These are phyloP conservation scores for Thermothielavioides terrestris DNA, from an alignment of 495 filamentous ascomycete genomes.

Conservation along the genomic window DNA sequence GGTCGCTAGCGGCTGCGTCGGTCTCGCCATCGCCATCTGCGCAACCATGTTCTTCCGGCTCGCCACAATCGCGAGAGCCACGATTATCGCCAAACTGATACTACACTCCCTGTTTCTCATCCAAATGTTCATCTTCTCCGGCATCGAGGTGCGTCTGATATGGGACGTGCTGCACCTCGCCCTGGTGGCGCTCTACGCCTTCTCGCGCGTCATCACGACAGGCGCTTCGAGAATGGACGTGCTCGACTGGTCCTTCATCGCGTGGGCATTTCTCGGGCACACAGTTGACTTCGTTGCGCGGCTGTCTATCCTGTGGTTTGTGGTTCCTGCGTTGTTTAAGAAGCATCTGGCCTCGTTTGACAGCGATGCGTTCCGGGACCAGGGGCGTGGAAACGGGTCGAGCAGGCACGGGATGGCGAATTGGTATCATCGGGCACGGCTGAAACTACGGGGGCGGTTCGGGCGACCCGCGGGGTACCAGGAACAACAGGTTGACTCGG, in stretches of 20 bases:
- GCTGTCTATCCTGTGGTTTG: constrained; percentile 5
- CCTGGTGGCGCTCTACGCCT: constrained; percentile 11
- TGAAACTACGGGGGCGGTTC: not conserved
- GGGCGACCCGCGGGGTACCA: constrained; percentile 26
- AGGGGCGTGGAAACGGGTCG: not conserved
- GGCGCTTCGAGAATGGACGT: not conserved
- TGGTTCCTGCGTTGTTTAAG: constrained; percentile 13
- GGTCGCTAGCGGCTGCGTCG: constrained; percentile 14
- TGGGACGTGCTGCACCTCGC: constrained; percentile 16
- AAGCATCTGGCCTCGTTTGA: constrained; percentile 31
- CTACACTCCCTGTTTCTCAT: constrained; percentile 16
- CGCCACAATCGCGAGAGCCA: constrained; percentile 4
- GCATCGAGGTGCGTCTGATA: constrained; percentile 10
- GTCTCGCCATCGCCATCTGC: constrained; percentile 15
- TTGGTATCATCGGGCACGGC: not conserved
- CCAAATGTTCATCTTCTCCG: constrained; percentile 15
- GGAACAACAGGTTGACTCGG: not conserved
- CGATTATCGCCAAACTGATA: constrained; percentile 10
- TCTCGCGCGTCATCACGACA: not conserved
- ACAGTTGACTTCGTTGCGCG: constrained; percentile 7
- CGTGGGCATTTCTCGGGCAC: constrained; percentile 15
- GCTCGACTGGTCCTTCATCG: constrained; percentile 17
- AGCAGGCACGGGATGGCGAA: not conserved
- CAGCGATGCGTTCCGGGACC: constrained; percentile 3
- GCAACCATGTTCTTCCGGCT: constrained; percentile 11